Percentiles rank a stretch among this genome's conserved stretches.
Evolutionary conservation across 2,329 filamentous ascomycete genomes (phyloP).

Genomic region (Penicillium sp.): DNA sequence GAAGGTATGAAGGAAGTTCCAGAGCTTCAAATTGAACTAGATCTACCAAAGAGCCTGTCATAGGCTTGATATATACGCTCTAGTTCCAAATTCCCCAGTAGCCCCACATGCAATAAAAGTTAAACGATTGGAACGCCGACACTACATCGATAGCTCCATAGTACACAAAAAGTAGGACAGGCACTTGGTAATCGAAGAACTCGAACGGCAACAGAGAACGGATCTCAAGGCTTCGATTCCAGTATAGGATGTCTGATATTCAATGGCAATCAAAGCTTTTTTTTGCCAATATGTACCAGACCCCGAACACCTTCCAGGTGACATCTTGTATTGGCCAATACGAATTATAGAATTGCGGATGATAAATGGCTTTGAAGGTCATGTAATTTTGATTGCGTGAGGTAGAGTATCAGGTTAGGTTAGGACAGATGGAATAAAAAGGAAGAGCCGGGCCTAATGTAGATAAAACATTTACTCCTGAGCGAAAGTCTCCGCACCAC

Average conservation of each 20-base stretch:
- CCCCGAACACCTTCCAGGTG: background rate
- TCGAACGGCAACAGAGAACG: background rate
- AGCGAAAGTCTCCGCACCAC: slow-evolving; percentile 42
- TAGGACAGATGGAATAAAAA: slow-evolving; percentile 31
- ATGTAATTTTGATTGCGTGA: slow-evolving; percentile 40
- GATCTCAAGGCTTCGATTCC: background rate
- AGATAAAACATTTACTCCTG: slow-evolving; percentile 45
- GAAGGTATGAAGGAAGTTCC: background rate
- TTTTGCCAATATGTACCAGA: background rate
- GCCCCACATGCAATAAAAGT: background rate
- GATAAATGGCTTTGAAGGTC: slow-evolving; percentile 16
- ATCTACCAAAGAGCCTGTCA: background rate
- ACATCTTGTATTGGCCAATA: background rate
- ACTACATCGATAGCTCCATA: background rate
- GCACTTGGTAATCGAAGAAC: background rate
- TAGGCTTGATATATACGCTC: background rate
- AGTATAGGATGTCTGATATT: background rate
- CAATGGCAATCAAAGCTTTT: background rate
- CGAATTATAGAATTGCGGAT: background rate
- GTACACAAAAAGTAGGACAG: background rate
- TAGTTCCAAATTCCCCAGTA: background rate
- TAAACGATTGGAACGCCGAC: background rate
- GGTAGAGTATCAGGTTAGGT: slow-evolving; percentile 34
- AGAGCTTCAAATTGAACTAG: background rate
- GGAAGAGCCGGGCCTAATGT: slow-evolving; percentile 27